Base-by-base conservation (phyloP, 2,329 filamentous ascomycete genomes). In the Microcyclosporella mali region DNA sequence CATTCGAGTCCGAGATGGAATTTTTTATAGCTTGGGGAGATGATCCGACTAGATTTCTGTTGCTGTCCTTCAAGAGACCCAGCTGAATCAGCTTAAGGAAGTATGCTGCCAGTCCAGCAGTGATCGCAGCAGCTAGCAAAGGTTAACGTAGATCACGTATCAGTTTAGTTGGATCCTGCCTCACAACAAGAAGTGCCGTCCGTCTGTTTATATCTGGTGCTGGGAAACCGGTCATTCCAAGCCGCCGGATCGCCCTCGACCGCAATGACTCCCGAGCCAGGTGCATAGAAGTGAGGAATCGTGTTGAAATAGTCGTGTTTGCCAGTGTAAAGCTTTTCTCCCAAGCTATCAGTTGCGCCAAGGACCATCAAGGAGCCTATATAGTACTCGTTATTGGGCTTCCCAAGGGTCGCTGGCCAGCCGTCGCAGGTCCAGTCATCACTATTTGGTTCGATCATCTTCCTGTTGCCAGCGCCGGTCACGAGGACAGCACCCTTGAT, bases 381-480 rank as follows among this genome's bases (percentile, higher is more conserved):
- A 16, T 11, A 34, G 15, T 34, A 34, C 17, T 12, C 12, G 15
- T 34, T 16, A 16, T 34, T 34, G 12, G 32, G 12, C 3, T 34
- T 34, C 12, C 32, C 32, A 16, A 34, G 17, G 32, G 12, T 34
- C n/a, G 32, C 32, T 14, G 32, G 32, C 32, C 32, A 34, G 32
- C 32, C 32, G 32, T 34, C 17, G 32, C n/a, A 10, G 2, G 32
- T 34, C n/a, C n/a, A n/a, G n/a, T n/a, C n/a, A n/a, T n/a, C n/a
- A n/a, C n/a, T n/a, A n/a, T n/a, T n/a, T n/a, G n/a, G n/a, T 16
- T 12, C 12, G 10, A 34, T 16, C 10, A 14, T 34, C 15, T 34
- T n/a, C n/a, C n/a, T 21, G 7, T 38, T 38, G 35, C 35, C 35
- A 38, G 35, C 14, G 18, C 35, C 35, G 15, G 35, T 38, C 19